phyloP scores from a whole-genome alignment of 192 early-diverging fungal species.

The Backusella psychrophila region DNA sequence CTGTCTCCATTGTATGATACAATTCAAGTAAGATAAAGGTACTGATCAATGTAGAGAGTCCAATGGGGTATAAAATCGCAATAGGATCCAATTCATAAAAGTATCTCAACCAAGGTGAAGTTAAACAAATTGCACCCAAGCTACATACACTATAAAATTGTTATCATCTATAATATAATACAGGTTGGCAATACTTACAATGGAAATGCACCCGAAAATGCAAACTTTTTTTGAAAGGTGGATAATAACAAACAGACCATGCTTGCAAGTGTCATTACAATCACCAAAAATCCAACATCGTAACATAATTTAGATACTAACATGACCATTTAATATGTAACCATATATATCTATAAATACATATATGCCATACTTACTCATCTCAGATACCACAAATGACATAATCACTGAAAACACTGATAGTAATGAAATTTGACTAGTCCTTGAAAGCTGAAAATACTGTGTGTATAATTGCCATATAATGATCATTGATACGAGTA shows the following conservation, averaged over 20 bases:
- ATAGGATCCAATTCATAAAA: conserved; percentile 18
- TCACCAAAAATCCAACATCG: conserved; percentile 19
- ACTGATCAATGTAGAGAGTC: conserved; percentile 16
- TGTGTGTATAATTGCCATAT: conserved; percentile 24
- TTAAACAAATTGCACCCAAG: conserved; percentile 21
- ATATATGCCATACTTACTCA: conserved; percentile 16
- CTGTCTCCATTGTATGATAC: conserved; percentile 25
- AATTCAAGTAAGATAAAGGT: conserved; percentile 28
- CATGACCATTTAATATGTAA: neutral
- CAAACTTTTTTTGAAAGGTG: conserved; percentile 21
- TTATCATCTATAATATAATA: neutral
- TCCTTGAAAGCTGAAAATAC: conserved; percentile 11
- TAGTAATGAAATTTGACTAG: conserved; percentile 2
- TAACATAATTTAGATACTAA: conserved; percentile 27
- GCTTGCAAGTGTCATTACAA: conserved; percentile 13
- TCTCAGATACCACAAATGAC: conserved; percentile 18
- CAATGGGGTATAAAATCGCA: conserved; percentile 22
- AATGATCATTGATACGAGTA: neutral
- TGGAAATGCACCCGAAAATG: conserved; percentile 23
- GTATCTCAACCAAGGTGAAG: conserved; percentile 13
- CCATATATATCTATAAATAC: neutral
- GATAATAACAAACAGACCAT: conserved; percentile 13
- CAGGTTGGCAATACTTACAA: conserved; percentile 6
- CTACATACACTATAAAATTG: conserved; percentile 14
- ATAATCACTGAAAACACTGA: conserved; percentile 17